Evolutionary conservation across 129 eudicot genomes (phyloP).

Genomic region (Chrysanthemum makinoi): DNA sequence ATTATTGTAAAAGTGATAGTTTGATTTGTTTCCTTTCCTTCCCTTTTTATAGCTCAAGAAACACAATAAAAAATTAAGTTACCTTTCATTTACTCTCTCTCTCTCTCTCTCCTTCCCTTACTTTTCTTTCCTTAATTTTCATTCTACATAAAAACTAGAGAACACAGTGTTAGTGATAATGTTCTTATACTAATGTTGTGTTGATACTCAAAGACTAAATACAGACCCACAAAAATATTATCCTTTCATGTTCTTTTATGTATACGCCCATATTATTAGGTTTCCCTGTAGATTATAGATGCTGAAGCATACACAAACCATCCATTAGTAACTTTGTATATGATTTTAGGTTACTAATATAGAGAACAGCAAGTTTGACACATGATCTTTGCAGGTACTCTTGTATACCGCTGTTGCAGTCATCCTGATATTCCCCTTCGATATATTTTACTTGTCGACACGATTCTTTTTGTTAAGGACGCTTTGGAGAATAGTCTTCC

Average conservation of each 20-base stretch:
- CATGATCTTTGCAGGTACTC: slow-evolving; percentile 69
- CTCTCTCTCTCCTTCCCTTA: too few species aligned
- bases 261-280: background rate
- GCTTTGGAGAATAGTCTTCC: slow-evolving; percentile 86
- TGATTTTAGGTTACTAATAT: slow-evolving; percentile 11
- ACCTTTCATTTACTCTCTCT: too few species aligned
- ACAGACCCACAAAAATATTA: background rate
- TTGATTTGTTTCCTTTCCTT: too few species aligned
- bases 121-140: too few species aligned
- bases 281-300: background rate
- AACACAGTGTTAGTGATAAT: background rate
- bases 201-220: background rate
- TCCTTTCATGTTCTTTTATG: slow-evolving; percentile 4
- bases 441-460: slow-evolving; percentile 87
- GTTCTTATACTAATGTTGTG: background rate
- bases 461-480: slow-evolving; percentile 91
- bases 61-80: too few species aligned
- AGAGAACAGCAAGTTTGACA: slow-evolving; percentile 22
- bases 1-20: too few species aligned
- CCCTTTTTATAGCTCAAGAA: too few species aligned
- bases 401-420: slow-evolving; percentile 70
- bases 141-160: too few species aligned
- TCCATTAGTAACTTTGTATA: slow-evolving; percentile 5
- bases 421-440: slow-evolving; percentile 83
- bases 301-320: background rate